Evolutionary conservation across 2,329 filamentous ascomycete genomes (phyloP), one percentile per base, ranked within the genome.

Genomic region (Alternaria sp.): DNA sequence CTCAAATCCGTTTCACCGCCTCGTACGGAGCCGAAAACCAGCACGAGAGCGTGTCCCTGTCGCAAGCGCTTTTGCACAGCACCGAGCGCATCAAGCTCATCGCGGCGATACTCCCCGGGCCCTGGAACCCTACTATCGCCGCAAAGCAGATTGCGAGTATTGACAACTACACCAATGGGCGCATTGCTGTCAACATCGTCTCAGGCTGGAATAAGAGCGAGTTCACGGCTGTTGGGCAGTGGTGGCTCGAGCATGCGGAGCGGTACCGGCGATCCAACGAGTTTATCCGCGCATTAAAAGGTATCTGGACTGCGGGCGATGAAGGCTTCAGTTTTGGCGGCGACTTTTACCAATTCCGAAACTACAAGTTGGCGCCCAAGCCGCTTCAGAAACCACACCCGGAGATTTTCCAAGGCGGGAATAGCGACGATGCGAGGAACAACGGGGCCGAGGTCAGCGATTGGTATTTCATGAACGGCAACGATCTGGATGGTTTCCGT

Each of bases 381-480:
- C 84, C 84, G 2, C 66, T 86, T n/a, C 75, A 79, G 53, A 78
- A 82, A 20, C 82, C 82, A 4, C 80, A 84, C 57, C 84, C 84
- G 0, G 80, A 85, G 59, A 85, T 85, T 54, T 85, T 85, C 72
- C 84, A 85, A 67, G 83, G 84, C 11, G 84, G 84, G 3, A 86
- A 85, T 67, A 82, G 79, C 28, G 79, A 83, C 51, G 83, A 85
- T 61, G 83, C 84, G 0, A 76, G 83, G 7, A 79, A 82, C 28
- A 85, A 85, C 54, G 83, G 81, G 0, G 83, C 81, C 0, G 70
- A 78, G 22, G 83, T 82, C 3, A 80, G 77, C 3, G 83, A 85
- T 59, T 85, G 82, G 74, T 86, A 85, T 65, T 86, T 85, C 66
- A 85, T 85, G 83, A 86, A 85, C 65, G 83, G 84, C n/a, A 85